phyloP scores from a whole-genome alignment of 805 yeast species.

The Yamadazyma laniorum region DNA sequence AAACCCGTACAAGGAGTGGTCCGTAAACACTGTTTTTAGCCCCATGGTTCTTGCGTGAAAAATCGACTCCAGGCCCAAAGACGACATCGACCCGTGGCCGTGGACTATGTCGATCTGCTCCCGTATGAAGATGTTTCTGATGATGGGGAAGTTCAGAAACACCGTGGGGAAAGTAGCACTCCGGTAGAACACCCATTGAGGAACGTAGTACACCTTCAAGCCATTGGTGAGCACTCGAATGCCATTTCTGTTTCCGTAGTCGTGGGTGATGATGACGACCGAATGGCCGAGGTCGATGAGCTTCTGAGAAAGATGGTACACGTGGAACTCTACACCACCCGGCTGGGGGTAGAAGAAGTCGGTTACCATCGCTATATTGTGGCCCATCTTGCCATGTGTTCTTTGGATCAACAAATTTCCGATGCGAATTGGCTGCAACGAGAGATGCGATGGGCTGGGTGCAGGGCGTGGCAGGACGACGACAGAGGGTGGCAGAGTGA shows the following conservation, averaged over 20 bases:
- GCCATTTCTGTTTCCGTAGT: slow-evolving; percentile 80
- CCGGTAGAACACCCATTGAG: slow-evolving; percentile 75
- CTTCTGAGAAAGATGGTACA: slow-evolving; percentile 84
- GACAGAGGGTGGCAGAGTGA: too few species aligned
- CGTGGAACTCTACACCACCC: slow-evolving; percentile 96
- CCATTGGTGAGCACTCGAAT: slow-evolving; percentile 85
- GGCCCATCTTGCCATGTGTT: too few species aligned
- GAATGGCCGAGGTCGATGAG: slow-evolving; percentile 79
- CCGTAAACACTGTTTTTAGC: slow-evolving; percentile 85
- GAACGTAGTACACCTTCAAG: slow-evolving; percentile 86
- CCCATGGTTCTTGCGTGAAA: slow-evolving; percentile 95
- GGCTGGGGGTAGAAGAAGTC: slow-evolving; percentile 98
- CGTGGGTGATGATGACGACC: slow-evolving; percentile 85
- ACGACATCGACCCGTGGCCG: slow-evolving; percentile 89
- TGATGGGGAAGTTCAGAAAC: slow-evolving; percentile 79
- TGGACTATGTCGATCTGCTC: slow-evolving; percentile 88
- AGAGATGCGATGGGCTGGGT: neutral
- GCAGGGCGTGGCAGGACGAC: too few species aligned
- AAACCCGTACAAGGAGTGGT: slow-evolving; percentile 94
- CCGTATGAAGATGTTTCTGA: slow-evolving; percentile 80
- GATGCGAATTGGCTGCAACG: neutral
- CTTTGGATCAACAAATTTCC: too few species aligned
- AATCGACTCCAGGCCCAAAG: slow-evolving; percentile 85
- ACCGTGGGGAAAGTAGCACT: slow-evolving; percentile 88
- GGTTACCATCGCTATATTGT: slow-evolving; percentile 65